Evolutionary conservation across 139 green algal genomes (phyloP).

Genomic region (Chlorella sp.): DNA sequence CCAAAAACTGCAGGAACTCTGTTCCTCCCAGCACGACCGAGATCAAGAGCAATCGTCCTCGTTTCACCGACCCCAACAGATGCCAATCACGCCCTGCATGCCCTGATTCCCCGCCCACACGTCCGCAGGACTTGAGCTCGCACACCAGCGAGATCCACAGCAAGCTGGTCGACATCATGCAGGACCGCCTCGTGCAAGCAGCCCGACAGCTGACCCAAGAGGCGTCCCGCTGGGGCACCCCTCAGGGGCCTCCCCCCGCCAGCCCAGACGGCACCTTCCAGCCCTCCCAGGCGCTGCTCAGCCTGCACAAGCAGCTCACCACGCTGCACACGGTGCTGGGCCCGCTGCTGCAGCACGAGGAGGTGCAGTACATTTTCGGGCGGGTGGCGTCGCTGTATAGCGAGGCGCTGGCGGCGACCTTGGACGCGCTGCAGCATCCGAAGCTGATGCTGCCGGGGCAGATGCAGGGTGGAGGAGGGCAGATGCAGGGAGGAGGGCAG

Average conservation of each 20-base stretch:
- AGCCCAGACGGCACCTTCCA: neutral
- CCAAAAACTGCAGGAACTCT: too few species aligned
- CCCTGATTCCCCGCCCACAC: too few species aligned
- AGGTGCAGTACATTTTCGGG: constrained; percentile 72
- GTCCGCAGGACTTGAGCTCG: constrained; percentile 60
- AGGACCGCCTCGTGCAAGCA: constrained; percentile 36
- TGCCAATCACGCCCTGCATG: too few species aligned
- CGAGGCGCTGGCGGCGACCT: constrained; percentile 46
- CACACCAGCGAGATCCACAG: constrained; percentile 76
- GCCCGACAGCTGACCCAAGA: constrained; percentile 46
- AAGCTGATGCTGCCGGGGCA: constrained; percentile 4
- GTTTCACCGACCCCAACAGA: too few species aligned
- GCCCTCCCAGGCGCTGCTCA: constrained; percentile 8
- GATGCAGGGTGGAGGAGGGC: neutral
- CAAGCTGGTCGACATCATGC: constrained; percentile 95
- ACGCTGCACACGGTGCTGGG: constrained; percentile 64
- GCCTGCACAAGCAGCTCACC: constrained; percentile 33
- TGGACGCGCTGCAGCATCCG: constrained; percentile 35
- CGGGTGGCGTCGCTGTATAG: constrained; percentile 56
- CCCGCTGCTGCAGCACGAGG: constrained; percentile 64
- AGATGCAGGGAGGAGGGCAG: constrained; percentile 9
- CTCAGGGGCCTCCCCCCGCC: constrained; percentile 5
- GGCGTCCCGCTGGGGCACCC: constrained; percentile 37
- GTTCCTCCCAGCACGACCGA: too few species aligned
- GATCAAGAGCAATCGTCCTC: too few species aligned